Conservation (phyloP, 1,284 basidiomycete species). For the Tremellales sp. region DNA sequence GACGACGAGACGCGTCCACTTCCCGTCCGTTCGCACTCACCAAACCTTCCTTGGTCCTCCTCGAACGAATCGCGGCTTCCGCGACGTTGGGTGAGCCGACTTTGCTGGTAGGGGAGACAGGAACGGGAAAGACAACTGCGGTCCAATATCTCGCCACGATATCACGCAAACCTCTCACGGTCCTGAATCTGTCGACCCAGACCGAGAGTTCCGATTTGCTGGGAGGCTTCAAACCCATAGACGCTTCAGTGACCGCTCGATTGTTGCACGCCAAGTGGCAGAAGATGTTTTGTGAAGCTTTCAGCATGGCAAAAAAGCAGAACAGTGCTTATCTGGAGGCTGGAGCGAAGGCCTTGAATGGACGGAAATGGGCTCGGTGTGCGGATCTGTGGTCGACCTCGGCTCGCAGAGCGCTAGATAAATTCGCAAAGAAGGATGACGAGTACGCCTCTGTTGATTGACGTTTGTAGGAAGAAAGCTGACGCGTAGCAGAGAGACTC, state of each 20-base stretch:
- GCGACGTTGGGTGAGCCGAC: conserved; percentile 76
- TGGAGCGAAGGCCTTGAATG: conserved; percentile 74
- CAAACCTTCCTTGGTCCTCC: conserved; percentile 72
- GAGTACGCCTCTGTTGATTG: conserved; percentile 9
- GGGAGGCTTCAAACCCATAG: conserved; percentile 93
- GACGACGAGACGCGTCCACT: conserved; percentile 10
- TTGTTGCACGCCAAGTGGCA: conserved; percentile 73
- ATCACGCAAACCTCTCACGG: conserved; percentile 73
- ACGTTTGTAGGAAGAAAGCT: conserved; percentile 5
- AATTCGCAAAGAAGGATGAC: conserved; percentile 53
- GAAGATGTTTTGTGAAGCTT: conserved; percentile 80
- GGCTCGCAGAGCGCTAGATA: conserved; percentile 49
- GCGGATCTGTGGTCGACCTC: conserved; percentile 67
- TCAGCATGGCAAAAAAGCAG: conserved; percentile 70
- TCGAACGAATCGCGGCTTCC: conserved; percentile 76
- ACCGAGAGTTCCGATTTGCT: conserved; percentile 92
- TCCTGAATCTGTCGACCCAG: conserved; percentile 93
- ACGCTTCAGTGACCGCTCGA: conserved; percentile 72
- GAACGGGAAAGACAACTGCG: conserved; percentile 95
- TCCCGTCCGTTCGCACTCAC: conserved; percentile 79
- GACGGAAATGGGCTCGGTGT: conserved; percentile 80
- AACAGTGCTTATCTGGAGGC: conserved; percentile 84
- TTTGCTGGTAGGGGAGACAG: conserved; percentile 94
- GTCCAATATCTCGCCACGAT: conserved; percentile 82
- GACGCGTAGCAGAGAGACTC: conserved; percentile 26